phyloP scores from a whole-genome alignment of 441 rosid genomes.

The Manihot esculenta region DNA sequence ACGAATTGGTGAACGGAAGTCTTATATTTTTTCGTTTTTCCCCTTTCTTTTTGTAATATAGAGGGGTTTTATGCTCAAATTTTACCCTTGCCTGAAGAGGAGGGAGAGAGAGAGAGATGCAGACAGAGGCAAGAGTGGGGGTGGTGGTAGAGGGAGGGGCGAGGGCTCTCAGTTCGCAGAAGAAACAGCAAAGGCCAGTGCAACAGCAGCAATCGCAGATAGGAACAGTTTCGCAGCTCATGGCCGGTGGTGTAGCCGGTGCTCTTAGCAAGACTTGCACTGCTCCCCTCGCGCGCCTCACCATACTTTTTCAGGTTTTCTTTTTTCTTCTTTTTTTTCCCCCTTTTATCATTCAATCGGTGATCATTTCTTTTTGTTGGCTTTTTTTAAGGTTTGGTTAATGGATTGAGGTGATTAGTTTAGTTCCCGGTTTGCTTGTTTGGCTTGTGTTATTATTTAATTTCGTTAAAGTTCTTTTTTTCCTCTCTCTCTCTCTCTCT shows the following conservation, averaged over 20 bases:
- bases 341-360: not conserved
- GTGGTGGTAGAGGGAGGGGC: slow-evolving; percentile 61
- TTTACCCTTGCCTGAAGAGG: not conserved
- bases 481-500: not conserved
- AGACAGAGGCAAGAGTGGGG: slow-evolving; percentile 84
- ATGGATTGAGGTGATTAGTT: not conserved
- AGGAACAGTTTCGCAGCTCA: slow-evolving; percentile 74
- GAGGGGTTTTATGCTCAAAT: slow-evolving; percentile 3
- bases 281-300: slow-evolving; percentile 93
- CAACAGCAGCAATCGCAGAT: slow-evolving; percentile 49
- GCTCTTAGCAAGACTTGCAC: slow-evolving; percentile 95
- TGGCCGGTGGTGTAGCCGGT: slow-evolving; percentile 93
- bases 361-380: not conserved
- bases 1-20: not conserved
- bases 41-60: not conserved
- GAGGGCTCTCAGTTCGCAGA: slow-evolving; percentile 46
- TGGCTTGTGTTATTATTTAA: not conserved
- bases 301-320: slow-evolving; percentile 88
- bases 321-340: not conserved
- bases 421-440: not conserved
- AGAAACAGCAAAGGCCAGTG: slow-evolving; percentile 36
- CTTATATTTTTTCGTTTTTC: not conserved
- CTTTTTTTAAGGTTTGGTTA: not conserved
- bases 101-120: slow-evolving; percentile 40
- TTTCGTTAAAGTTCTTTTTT: not conserved